Percentiles rank a stretch among this genome's conserved stretches.
These are phyloP conservation scores for Penicillium nucicola DNA, from an alignment of 495 filamentous ascomycete species.

Conservation along the genomic window DNA sequence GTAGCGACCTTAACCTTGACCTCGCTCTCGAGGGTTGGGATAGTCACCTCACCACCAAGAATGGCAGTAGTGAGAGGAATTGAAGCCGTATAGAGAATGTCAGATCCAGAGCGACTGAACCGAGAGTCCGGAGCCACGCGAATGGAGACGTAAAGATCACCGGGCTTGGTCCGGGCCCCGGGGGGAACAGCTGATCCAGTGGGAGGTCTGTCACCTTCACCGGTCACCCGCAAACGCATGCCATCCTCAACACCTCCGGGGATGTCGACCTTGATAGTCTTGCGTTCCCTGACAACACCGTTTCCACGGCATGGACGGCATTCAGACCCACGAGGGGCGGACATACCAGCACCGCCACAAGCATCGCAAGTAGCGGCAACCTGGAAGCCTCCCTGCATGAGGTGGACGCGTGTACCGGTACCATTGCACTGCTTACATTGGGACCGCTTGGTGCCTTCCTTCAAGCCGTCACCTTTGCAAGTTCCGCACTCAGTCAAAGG, in stretches of 20 bases:
- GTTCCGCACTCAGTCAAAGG: constrained; percentile 76
- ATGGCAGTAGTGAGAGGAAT: constrained; percentile 92
- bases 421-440: constrained; percentile 80
- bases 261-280: constrained; percentile 82
- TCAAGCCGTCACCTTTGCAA: constrained; percentile 80
- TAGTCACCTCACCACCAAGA: constrained; percentile 80
- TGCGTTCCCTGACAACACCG: constrained; percentile 73
- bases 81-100: constrained; percentile 87
- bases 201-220: constrained; percentile 82
- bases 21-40: constrained; percentile 88
- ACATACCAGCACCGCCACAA: constrained; percentile 72
- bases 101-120: constrained; percentile 79
- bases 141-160: constrained; percentile 86
- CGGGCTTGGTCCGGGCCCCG: constrained; percentile 58
- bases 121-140: constrained; percentile 78
- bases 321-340: constrained; percentile 71
- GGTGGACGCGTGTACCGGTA: constrained; percentile 80
- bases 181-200: constrained; percentile 60
- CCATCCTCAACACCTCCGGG: constrained; percentile 94
- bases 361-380: constrained; percentile 83
- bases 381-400: constrained; percentile 91
- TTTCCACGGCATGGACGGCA: constrained; percentile 75
- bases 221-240: constrained; percentile 77
- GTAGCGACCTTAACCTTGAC: constrained; percentile 84
- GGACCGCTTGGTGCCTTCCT: constrained; percentile 67